Conservation (phyloP, 2,329 filamentous ascomycete species). For the Aureobasidium sp. region DNA sequence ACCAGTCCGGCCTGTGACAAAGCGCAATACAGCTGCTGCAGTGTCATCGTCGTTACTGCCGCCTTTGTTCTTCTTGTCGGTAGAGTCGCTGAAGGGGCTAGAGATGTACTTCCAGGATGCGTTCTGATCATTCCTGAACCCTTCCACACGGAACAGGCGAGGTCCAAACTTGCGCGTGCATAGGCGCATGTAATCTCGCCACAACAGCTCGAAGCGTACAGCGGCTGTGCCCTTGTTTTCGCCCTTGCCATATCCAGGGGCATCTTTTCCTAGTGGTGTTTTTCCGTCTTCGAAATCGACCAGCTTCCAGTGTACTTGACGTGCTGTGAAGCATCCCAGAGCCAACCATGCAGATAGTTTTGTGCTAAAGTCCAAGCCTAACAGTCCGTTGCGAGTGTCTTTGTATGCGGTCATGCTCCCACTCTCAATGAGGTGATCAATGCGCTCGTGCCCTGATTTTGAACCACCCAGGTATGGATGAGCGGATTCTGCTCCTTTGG, state of each 20-base stretch:
- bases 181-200: constrained; percentile 76
- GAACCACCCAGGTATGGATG: constrained; percentile 67
- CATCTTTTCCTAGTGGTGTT: constrained; percentile 28
- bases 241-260: constrained; percentile 56
- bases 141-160: constrained; percentile 57
- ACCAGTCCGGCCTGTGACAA: constrained; percentile 63
- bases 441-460: constrained; percentile 49
- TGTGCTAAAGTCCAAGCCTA: constrained; percentile 65
- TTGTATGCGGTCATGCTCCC: constrained; percentile 61
- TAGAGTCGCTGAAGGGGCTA: constrained; percentile 26
- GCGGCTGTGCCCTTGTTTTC: constrained; percentile 65
- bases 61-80: constrained; percentile 35
- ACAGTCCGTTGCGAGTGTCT: constrained; percentile 61
- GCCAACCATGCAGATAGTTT: constrained; percentile 69
- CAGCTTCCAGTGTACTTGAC: constrained; percentile 64
- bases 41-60: constrained; percentile 38
- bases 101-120: constrained; percentile 30
- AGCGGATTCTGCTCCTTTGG: constrained; percentile 49
- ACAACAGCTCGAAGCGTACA: constrained; percentile 66
- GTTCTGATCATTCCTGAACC: constrained; percentile 49
- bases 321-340: constrained; percentile 64
- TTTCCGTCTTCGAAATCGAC: constrained; percentile 61
- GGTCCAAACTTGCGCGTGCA: constrained; percentile 63
- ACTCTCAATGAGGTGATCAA: constrained; percentile 54
- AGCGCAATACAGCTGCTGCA: constrained; percentile 43